Evolutionary conservation across 2,329 filamentous ascomycete species (phyloP).

Genomic region (Talaromyces sp.): DNA sequence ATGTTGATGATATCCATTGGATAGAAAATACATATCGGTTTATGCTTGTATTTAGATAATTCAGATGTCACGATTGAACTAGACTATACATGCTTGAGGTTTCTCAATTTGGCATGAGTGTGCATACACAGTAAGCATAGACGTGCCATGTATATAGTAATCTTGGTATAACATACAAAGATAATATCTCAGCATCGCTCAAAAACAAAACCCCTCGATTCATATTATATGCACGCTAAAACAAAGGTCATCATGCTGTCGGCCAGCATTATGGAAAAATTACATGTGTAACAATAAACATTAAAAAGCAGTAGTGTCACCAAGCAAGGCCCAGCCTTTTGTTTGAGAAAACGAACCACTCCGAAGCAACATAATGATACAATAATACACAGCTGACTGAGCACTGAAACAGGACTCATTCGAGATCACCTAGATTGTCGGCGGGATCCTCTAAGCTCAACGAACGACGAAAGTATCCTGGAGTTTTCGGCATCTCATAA

Average conservation of each 20-base stretch:
- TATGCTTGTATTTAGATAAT: background rate
- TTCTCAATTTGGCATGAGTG: too few species aligned
- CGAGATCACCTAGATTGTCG: constrained; percentile 3
- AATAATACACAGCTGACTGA: background rate
- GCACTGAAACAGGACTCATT: background rate
- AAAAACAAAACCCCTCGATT: background rate
- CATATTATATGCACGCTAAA: constrained; percentile 3
- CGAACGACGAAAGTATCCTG: constrained; percentile 13
- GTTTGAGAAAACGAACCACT: background rate
- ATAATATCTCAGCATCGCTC: background rate
- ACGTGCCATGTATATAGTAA: background rate
- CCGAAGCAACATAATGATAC: background rate
- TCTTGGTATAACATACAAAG: background rate
- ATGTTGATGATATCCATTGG: background rate
- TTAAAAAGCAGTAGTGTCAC: background rate
- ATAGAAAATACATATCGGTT: background rate
- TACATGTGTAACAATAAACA: constrained; percentile 1
- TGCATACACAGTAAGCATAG: too few species aligned
- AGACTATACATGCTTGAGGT: background rate
- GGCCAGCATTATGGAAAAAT: background rate
- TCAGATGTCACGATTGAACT: background rate
- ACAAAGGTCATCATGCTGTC: constrained; percentile 2
- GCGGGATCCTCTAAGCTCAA: background rate
- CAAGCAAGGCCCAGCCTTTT: background rate
- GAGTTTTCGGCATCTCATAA: constrained; percentile 32